Percentiles rank a stretch among this genome's conserved stretches.
Conservation (phyloP, 176 grass and related monocot species). For the Carex cristatella region DNA sequence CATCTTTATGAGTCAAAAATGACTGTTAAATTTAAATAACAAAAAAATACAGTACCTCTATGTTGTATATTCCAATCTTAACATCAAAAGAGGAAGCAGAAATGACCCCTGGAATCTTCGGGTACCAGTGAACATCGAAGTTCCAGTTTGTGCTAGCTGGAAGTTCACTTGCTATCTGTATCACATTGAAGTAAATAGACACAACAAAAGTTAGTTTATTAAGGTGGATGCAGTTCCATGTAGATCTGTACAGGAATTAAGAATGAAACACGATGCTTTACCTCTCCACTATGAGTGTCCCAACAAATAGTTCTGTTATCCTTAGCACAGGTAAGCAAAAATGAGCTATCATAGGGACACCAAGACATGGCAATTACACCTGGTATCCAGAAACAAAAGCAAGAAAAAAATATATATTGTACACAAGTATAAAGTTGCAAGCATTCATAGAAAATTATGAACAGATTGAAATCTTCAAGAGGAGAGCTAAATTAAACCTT, state of each 20-base stretch:
- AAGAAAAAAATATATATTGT: slow-evolving; percentile 17
- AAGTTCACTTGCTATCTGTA: slow-evolving; percentile 88
- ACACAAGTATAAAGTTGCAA: slow-evolving; percentile 15
- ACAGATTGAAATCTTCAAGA: neutral
- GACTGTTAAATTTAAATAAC: slow-evolving; percentile 4
- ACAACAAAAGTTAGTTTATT: slow-evolving; percentile 5
- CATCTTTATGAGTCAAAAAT: slow-evolving; percentile 22
- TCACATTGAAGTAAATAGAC: slow-evolving; percentile 11
- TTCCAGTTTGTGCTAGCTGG: slow-evolving; percentile 85
- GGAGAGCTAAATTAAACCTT: slow-evolving; percentile 49
- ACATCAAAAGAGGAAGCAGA: slow-evolving; percentile 92
- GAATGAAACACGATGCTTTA: slow-evolving; percentile 30
- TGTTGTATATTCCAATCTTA: slow-evolving; percentile 88
- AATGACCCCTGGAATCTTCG: slow-evolving; percentile 85
- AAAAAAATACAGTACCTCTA: slow-evolving; percentile 56
- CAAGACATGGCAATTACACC: slow-evolving; percentile 99
- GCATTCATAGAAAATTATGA: slow-evolving; percentile 16
- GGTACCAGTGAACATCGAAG: slow-evolving; percentile 96
- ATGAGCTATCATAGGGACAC: slow-evolving; percentile 98
- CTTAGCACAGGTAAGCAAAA: slow-evolving; percentile 93
- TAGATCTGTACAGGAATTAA: neutral
- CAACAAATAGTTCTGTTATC: slow-evolving; percentile 99
- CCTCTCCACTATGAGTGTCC: slow-evolving; percentile 96
- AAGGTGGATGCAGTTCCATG: neutral
- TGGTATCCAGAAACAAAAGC: slow-evolving; percentile 22